Base-by-base conservation (phyloP, 148 eudicot species). In the Arctostaphylos glauca region DNA sequence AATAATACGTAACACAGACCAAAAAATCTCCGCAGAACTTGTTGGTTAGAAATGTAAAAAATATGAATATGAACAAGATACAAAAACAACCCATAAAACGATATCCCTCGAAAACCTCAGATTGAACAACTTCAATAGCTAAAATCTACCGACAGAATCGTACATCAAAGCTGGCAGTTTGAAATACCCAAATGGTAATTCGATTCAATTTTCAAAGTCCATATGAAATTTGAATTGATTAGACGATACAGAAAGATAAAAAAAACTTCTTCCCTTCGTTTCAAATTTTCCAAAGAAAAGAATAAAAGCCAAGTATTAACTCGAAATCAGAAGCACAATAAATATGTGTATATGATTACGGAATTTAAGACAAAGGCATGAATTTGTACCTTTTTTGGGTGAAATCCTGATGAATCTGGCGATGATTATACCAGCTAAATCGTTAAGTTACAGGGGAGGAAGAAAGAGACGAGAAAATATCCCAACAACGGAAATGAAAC, bases 101-200 rank as follows among this genome's bases (percentile, higher is more conserved):
- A 53, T 4, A 47, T 38, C 38, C 31, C 38, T 19, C 15, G 47
- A 3, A 48, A 80, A 66, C 74, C 43, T 64, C 82, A 25, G 46
- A 80, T 64, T 47, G 55, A 79, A 21, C 14, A 80, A 58, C 64
- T 64, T 25, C 46, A 38, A 47, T 47, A 38, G 47, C 81, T 62
- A 48, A 25, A 47, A 56, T 52, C 38, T 55, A 80, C 59, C 46
- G 21, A 64, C 14, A 47, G 55, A 79, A 80, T 49, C 74, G 52
- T 4, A 80, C 21, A 67, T 19, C 41, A 25, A 64, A 48, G 6
- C 49, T 8, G 50, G 12, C 13, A 47, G 49, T 66, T 66, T 16
- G 53, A 52, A 71, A 54, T 12, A 81, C 77, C 66, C 67, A 70
- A 52, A n/a, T 19, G 59, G 19, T 3, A 52, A 52, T 52, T 68